Base-by-base conservation (phyloP, 192 early-diverging fungal species). In the Spizellomyces punctatus region DNA sequence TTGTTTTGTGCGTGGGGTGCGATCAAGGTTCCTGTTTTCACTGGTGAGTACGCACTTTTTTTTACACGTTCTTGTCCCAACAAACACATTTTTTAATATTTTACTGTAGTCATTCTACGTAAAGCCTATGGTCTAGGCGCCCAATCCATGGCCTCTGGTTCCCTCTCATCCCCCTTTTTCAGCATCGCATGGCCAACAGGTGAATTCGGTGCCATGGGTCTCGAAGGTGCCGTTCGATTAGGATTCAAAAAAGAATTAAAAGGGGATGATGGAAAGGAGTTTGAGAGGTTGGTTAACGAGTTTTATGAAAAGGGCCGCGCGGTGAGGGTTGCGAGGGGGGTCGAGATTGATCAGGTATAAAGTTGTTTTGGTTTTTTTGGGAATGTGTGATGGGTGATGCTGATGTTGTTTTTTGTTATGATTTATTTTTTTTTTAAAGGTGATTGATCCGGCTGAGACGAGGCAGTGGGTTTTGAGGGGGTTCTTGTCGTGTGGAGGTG, bases 401-500 rank as follows among this genome's bases (percentile, higher is more conserved):
- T n/a, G n/a, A n/a, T 36, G 27, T 36, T 36, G 0, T 36, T 36
- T 36, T 36, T 0, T 36, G 27, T 36, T 36, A n/a, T n/a, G n/a
- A n/a, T n/a, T n/a, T n/a, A n/a, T 36, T 36, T 36, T 36, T 36
- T 36, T 36, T 36, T 0, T 36, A 3, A 2, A 36, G 27, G 74
- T 76, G 60, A 76, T 76, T 44, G 74, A 76, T 46, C 74, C 74
- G 16, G 73, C 58, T 8, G 74, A 76, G n/a, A 77, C 74, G 48
- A 72, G 74, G 46, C 64, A 67, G 73, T 76, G 74, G 74, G 43
- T 76, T n/a, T 27, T 70, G 21, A 10, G 21, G 14, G 74, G 74
- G 27, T 36, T 36, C 27, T 36, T 36, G 3, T 36, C 27, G 27
- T 36, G 27, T 36, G 27, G 27, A 36, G n/a, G n/a, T n/a, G n/a